Evolutionary conservation across 169 alveolate genomes (phyloP).

Genomic region (Theileria luwenshuni): DNA sequence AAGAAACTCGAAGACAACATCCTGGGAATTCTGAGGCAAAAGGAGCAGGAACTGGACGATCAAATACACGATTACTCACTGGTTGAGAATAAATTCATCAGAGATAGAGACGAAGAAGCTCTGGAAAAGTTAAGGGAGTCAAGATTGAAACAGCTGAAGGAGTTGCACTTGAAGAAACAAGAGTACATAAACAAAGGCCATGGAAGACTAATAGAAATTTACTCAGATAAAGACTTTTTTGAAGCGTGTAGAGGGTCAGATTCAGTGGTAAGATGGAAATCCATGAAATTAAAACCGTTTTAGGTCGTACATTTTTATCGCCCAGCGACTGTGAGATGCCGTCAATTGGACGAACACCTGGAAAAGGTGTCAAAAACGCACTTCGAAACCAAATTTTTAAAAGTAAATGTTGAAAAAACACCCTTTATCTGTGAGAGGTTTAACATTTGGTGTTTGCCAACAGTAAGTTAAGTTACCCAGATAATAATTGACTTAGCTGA

Average conservation of each 20-base stretch:
- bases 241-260: slow-evolving; percentile 72
- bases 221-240: slow-evolving; percentile 76
- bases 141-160: slow-evolving; percentile 72
- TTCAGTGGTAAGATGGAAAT: slow-evolving; percentile 57
- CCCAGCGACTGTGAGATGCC: slow-evolving; percentile 77
- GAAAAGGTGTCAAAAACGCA: slow-evolving; percentile 62
- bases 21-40: slow-evolving; percentile 67
- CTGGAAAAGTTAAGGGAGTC: slow-evolving; percentile 69
- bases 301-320: slow-evolving; percentile 78
- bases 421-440: slow-evolving; percentile 79
- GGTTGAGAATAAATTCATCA: slow-evolving; percentile 67
- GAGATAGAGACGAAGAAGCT: slow-evolving; percentile 73
- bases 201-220: slow-evolving; percentile 73
- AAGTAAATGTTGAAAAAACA: slow-evolving; percentile 74
- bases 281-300: not conserved
- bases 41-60: slow-evolving; percentile 74
- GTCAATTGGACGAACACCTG: slow-evolving; percentile 70
- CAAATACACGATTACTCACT: slow-evolving; percentile 62
- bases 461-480: slow-evolving; percentile 49
- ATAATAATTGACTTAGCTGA: slow-evolving; percentile 29
- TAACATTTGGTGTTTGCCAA: slow-evolving; percentile 81
- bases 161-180: slow-evolving; percentile 62
- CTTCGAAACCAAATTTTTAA: slow-evolving; percentile 71
- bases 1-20: slow-evolving; percentile 48
- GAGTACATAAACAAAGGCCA: slow-evolving; percentile 69